Evolutionary conservation across 75 land plant species (phyloP).

Genomic region (Pinus taeda): DNA sequence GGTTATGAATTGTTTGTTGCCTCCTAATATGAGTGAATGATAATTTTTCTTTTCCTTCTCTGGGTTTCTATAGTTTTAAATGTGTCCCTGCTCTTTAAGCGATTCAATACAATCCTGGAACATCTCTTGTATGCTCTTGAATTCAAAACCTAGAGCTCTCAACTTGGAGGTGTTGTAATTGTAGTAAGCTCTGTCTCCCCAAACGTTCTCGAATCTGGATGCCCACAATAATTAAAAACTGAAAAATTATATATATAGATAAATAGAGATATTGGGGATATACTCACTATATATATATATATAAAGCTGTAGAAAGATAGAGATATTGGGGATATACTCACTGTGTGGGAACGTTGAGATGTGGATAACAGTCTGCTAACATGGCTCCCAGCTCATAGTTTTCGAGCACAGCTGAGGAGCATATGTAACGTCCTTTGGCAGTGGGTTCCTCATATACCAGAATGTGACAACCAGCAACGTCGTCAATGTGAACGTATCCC

Average conservation of each 20-base stretch:
- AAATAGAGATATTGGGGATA: too few relatives aligned
- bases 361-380: constrained; percentile 57
- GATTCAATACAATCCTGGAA: constrained; percentile 60
- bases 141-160: constrained; percentile 43
- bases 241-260: neutral
- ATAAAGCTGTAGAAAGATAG: too few relatives aligned
- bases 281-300: too few relatives aligned
- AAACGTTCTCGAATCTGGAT: constrained; percentile 31
- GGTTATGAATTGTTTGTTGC: too few relatives aligned
- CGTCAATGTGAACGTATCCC: constrained; percentile 98
- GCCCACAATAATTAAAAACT: neutral
- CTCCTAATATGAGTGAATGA: too few relatives aligned
- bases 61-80: too few relatives aligned
- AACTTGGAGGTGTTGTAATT: constrained; percentile 48
- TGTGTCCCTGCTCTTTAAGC: constrained; percentile 6
- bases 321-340: constrained; percentile 8
- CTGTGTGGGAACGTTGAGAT: constrained; percentile 65
- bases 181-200: constrained; percentile 24
- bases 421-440: constrained; percentile 82
- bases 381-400: constrained; percentile 50
- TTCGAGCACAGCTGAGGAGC: constrained; percentile 68
- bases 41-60: too few relatives aligned
- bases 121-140: constrained; percentile 53
- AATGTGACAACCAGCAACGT: constrained; percentile 83
- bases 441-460: constrained; percentile 53